Conservation (phyloP, 495 filamentous ascomycete species). For the Melanomma pulvis-pyrius region DNA sequence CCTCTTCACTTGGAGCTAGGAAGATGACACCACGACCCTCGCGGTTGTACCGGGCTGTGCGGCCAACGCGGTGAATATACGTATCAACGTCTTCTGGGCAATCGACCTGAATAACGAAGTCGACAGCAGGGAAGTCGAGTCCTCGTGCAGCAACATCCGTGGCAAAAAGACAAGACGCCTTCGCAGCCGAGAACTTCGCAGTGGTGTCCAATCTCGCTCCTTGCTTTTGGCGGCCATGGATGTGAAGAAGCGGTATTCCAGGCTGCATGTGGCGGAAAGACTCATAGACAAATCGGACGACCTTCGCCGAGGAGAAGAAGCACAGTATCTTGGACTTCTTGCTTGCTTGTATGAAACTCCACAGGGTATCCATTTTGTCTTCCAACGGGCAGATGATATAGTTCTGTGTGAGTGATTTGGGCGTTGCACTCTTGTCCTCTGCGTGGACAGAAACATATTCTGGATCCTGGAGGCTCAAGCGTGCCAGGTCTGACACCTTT, state of each 20-base stretch:
- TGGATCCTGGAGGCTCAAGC: conserved; percentile 83
- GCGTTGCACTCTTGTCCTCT: conserved; percentile 76
- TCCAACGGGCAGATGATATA: conserved; percentile 82
- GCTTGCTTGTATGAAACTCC: conserved; percentile 85
- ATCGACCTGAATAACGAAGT: conserved; percentile 96
- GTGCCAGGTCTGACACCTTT: conserved; percentile 86
- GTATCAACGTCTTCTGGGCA: conserved; percentile 96
- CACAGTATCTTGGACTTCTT: conserved; percentile 91
- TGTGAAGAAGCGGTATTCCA: conserved; percentile 90
- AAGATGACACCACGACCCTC: conserved; percentile 88
- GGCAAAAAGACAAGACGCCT: conserved; percentile 85
- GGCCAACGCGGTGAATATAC: conserved; percentile 94
- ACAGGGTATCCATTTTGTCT: conserved; percentile 88
- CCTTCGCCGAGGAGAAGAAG: conserved; percentile 92
- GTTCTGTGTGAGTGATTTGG: conserved; percentile 81
- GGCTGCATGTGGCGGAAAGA: conserved; percentile 91
- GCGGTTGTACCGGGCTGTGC: conserved; percentile 91
- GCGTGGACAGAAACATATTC: conserved; percentile 96
- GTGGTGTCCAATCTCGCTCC: conserved; percentile 84
- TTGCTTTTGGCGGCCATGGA: conserved; percentile 95
- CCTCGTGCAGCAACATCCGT: conserved; percentile 94
- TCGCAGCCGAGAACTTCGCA: conserved; percentile 72
- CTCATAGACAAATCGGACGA: conserved; percentile 94
- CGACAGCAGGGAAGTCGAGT: conserved; percentile 93
- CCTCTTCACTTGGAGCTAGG: conserved; percentile 87